Base-by-base conservation (phyloP, 1,284 basidiomycete species). In the Ustilago trichophora region DNA sequence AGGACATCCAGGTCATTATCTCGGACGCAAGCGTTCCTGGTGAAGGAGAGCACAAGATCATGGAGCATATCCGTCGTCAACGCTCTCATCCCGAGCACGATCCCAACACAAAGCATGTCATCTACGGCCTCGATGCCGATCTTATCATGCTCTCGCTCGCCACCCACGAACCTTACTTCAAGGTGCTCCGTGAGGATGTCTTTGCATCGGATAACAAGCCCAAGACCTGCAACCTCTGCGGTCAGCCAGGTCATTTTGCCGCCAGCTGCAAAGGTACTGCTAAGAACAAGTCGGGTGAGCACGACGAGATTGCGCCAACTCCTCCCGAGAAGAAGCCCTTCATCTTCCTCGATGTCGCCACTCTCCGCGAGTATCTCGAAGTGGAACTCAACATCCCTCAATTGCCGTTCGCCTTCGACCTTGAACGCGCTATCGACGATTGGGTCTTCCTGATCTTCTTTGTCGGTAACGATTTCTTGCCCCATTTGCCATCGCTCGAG, bases 371-470 rank as follows among this genome's bases (percentile, higher is more conserved):
- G 84, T 99, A 99, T 84, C 89, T 99, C 74, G 91, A 94, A 83
- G 88, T 93, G 80, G 96, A 98, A 82, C 89, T 99, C 75, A 88
- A 92, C 83, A 86, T 96, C 21, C 86, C 90, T 11, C 84, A 87
- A 56, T 83, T 87, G 13, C 85, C 89, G 1, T 96, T 98, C 84
- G 88, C 89, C n/a, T 98, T 95, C 85, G 89, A 93, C 78, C 85
- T 96, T 80, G 96, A 99, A 83, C 89, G 91, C 82, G 94, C 96
- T 31, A 92, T 99, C 83, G 96, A 99, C 86, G 96, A 99, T 83
- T 99, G 96, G 95, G 92, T 99, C 76, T 89, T 99, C 81, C 86
- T 99, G 77, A 98, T 98, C 78, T 98, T 99, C 87, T 98, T 99
- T 83, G 95, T 99, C 79, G 96, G 96, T 75, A 99, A 99, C 85